These are phyloP conservation scores for Corniculantispora saksenae DNA, from an alignment of 2,329 filamentous ascomycete genomes.

Conservation along the genomic window DNA sequence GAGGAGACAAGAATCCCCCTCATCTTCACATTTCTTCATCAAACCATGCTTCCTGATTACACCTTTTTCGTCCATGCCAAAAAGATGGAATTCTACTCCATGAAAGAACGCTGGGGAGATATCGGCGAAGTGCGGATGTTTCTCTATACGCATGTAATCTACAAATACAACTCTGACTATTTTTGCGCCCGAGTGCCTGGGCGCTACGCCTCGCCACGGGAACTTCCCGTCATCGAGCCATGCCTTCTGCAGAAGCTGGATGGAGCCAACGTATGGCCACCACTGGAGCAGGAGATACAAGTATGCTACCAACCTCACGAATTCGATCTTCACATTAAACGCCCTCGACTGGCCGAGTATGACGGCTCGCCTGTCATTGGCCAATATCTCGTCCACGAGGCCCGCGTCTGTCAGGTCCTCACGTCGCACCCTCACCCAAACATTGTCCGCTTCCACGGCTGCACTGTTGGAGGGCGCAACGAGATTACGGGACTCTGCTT, in stretches of 20 bases:
- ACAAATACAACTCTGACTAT: background rate
- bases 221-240: background rate
- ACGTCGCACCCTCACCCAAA: background rate
- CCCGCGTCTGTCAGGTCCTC: background rate
- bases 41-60: background rate
- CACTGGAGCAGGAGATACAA: background rate
- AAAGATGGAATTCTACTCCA: background rate
- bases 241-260: background rate
- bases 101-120: conserved; percentile 3
- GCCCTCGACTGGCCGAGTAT: background rate
- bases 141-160: conserved; percentile 5
- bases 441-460: conserved; percentile 2
- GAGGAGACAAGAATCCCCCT: background rate
- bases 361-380: conserved; percentile 2
- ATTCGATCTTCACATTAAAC: background rate
- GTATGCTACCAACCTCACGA: background rate
- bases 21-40: background rate
- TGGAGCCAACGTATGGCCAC: background rate
- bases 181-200: conserved; percentile 1
- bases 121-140: conserved; percentile 2
- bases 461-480: background rate
- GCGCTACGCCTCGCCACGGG: background rate
- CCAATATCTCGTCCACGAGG: conserved; percentile 8
- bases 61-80: background rate
- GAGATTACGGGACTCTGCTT: conserved; percentile 2